phyloP scores from a whole-genome alignment of 108 stramenopile genomes.

The Cyclotella cryptica region DNA sequence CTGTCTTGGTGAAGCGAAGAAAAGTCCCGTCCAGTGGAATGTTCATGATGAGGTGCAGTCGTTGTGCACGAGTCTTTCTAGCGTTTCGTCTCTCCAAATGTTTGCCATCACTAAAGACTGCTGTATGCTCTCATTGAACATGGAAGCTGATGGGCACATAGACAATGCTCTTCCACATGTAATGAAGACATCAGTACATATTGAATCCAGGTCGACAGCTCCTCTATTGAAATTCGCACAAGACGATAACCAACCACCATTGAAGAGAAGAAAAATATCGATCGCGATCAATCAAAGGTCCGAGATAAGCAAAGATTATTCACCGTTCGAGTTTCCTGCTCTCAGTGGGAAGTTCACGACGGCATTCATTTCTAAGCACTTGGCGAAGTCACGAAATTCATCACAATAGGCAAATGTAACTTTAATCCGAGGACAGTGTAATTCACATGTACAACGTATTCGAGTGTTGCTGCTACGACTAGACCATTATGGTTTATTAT shows the following conservation, averaged over 20 bases:
- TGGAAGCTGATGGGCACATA: conserved; percentile 4
- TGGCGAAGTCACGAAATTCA: conserved; percentile 8
- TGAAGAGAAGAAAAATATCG: conserved; percentile 47
- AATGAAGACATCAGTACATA: neutral
- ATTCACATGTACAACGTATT: neutral
- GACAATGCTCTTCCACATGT: neutral
- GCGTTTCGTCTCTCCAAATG: conserved; percentile 22
- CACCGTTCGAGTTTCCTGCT: conserved; percentile 65
- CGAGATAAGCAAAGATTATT: conserved; percentile 18
- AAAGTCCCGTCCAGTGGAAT: conserved; percentile 31
- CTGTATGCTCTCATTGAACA: conserved; percentile 30
- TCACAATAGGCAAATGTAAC: neutral
- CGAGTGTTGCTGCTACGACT: too few species aligned
- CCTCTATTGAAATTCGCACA: conserved; percentile 32
- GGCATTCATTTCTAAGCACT: conserved; percentile 58
- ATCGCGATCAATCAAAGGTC: conserved; percentile 25
- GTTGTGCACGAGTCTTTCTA: conserved; percentile 24
- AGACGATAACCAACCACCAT: conserved; percentile 11
- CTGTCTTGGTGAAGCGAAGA: conserved; percentile 11
- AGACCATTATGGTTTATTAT: too few species aligned
- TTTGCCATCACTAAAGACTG: conserved; percentile 48
- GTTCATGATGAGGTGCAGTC: conserved; percentile 37
- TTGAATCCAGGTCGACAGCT: conserved; percentile 29
- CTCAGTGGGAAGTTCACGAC: conserved; percentile 65
- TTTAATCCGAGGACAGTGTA: neutral